Base-by-base conservation (phyloP, 2,329 filamentous ascomycete species). In the Cladosporium sphaerospermum region DNA sequence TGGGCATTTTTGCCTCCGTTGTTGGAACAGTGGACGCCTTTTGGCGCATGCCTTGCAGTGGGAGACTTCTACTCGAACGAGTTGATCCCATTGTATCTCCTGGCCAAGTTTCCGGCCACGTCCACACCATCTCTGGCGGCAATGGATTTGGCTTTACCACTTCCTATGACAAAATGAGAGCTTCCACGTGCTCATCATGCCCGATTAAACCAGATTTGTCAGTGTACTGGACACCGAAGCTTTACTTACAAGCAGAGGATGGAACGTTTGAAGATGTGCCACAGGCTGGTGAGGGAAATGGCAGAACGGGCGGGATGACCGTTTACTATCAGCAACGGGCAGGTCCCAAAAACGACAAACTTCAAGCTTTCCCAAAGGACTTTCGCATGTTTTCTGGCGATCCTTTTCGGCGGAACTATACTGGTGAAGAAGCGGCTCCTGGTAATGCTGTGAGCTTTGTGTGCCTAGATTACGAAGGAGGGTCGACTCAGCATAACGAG, bases 191-290 rank as follows among this genome's bases (percentile, higher is more conserved):
- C 75, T 86, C 82, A 45, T 88, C 84, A 33, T 85, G 87, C 67
- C 77, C 78, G 56, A 76, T 88, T 65, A 50, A 54, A 33, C 13
- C 80, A 52, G 86, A 90, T 70, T 76, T 82, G 65, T 86, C 80
- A 61, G 85, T 85, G 69, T 91, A 92, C 75, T 91, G 88, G 88
- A 82, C 84, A 53, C 86, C 88, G 1, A 75, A 76, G 28, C 72
- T 91, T 2, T 90, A 84, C 71, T 89, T 85, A 61, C 69, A 86
- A 58, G 77, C 81, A 62, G 72, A 78, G 60, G 81, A 83, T 58
- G 80, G 79, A 45, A 78, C 76, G 48, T 80, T 84, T 67, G 55
- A 60, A 16, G 76, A 78, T 34, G 86, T 90, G 14, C 76, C 82
- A 8, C 73, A 78, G 49, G 67, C 72, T 41, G 78, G 78, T 11